These are phyloP conservation scores for Leccinum fibrillosum DNA, from an alignment of 768 basidiomycete genomes.

Conservation along the genomic window DNA sequence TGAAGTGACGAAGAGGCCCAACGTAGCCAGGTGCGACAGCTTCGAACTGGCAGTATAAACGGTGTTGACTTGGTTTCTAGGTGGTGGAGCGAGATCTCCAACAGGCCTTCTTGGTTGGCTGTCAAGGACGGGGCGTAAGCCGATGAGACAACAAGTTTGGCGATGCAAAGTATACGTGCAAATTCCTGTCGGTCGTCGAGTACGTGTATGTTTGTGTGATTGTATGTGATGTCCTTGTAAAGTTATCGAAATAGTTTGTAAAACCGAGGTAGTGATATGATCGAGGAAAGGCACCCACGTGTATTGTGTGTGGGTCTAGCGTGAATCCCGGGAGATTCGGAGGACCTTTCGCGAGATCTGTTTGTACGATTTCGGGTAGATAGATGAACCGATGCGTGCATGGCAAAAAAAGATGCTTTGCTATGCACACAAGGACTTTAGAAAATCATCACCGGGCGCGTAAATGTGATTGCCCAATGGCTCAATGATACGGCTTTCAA, in stretches of 20 bases:
- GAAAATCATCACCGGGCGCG: too few species aligned
- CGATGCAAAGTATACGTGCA: background rate
- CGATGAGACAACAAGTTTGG: background rate
- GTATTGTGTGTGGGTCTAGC: background rate
- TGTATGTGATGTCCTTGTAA: background rate
- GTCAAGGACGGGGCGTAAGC: background rate
- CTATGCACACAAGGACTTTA: too few species aligned
- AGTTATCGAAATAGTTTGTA: background rate
- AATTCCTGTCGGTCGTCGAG: background rate
- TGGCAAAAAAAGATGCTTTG: too few species aligned
- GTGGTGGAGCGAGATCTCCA: slow-evolving; percentile 52
- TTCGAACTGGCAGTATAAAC: too few species aligned
- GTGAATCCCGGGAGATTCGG: background rate
- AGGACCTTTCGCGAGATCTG: background rate
- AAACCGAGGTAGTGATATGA: background rate
- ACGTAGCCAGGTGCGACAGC: slow-evolving; percentile 39
- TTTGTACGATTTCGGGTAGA: background rate
- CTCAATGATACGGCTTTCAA: too few species aligned
- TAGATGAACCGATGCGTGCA: too few species aligned
- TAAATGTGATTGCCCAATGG: too few species aligned
- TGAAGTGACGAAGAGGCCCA: slow-evolving; percentile 35
- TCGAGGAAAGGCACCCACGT: background rate
- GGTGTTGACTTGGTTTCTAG: slow-evolving; percentile 23
- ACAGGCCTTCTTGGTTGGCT: slow-evolving; percentile 7
- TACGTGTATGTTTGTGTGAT: background rate